These are phyloP conservation scores for Gleditsia sinensis DNA, from an alignment of 306 rosid genomes.

Conservation along the genomic window DNA sequence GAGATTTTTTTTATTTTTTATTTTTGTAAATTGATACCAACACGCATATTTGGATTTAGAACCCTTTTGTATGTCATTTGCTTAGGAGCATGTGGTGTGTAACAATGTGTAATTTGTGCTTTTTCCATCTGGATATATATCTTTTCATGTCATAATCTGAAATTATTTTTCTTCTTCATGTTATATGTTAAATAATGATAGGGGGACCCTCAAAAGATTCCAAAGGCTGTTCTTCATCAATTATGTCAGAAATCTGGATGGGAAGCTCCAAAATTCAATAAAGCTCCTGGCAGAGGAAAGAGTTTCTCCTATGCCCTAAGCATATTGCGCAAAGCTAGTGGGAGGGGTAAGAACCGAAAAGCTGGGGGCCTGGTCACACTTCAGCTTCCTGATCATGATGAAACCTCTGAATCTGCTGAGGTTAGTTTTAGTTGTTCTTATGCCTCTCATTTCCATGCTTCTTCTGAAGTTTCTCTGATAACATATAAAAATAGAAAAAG, in stretches of 20 bases:
- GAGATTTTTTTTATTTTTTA: neutral
- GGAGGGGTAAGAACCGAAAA: slow-evolving; percentile 92
- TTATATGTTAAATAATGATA: slow-evolving; percentile 35
- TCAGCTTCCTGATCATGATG: slow-evolving; percentile 82
- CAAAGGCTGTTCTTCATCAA: slow-evolving; percentile 95
- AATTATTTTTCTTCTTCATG: slow-evolving; percentile 7
- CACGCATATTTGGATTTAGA: slow-evolving; percentile 12
- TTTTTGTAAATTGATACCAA: slow-evolving; percentile 14
- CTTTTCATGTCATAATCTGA: slow-evolving; percentile 20
- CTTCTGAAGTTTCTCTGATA: neutral
- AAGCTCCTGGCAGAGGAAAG: slow-evolving; percentile 62
- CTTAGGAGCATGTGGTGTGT: slow-evolving; percentile 12
- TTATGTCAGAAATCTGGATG: slow-evolving; percentile 93
- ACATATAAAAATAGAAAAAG: neutral
- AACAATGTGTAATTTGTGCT: neutral
- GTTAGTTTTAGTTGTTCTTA: slow-evolving; percentile 43
- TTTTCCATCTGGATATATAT: slow-evolving; percentile 18
- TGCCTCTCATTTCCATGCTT: neutral
- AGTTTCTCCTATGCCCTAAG: slow-evolving; percentile 68
- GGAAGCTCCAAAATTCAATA: slow-evolving; percentile 94
- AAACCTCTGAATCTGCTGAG: slow-evolving; percentile 75
- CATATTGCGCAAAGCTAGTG: slow-evolving; percentile 86
- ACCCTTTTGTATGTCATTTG: slow-evolving; percentile 3
- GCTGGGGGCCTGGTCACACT: slow-evolving; percentile 88
- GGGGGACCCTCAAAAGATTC: slow-evolving; percentile 90